Percentiles rank a stretch among this genome's conserved stretches.
phyloP scores from a whole-genome alignment of 148 eudicot species.

The Agrostemma githago region DNA sequence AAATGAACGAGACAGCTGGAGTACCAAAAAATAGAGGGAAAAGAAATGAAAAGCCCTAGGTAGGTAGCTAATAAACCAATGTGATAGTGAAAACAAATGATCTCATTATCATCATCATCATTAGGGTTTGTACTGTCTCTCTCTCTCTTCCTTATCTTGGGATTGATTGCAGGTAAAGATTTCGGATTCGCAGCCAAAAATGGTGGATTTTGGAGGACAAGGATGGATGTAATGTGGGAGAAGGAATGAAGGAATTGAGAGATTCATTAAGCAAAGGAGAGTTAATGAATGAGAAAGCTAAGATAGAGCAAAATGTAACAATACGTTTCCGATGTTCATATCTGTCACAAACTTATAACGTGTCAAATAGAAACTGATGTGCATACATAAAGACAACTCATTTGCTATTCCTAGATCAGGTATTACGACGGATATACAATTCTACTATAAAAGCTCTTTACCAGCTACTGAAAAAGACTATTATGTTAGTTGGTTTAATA shows the following conservation, averaged over 20 bases:
- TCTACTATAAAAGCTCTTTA: constrained; percentile 22
- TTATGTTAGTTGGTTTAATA: background rate
- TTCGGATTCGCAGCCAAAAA: constrained; percentile 24
- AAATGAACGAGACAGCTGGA: too few relatives aligned
- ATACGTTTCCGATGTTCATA: too few relatives aligned
- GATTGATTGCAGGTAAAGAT: constrained; percentile 56
- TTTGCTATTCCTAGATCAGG: too few relatives aligned
- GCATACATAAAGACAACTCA: too few relatives aligned
- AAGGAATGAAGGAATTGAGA: background rate
- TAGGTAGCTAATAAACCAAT: constrained; percentile 12
- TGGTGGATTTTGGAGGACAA: constrained; percentile 30
- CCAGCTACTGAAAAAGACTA: constrained; percentile 66
- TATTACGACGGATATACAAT: too few relatives aligned
- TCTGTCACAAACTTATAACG: too few relatives aligned
- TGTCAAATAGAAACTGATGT: too few relatives aligned
- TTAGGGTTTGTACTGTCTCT: constrained; percentile 15
- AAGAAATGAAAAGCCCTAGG: constrained; percentile 19
- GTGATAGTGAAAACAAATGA: constrained; percentile 13
- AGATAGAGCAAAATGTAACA: constrained; percentile 7
- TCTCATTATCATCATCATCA: constrained; percentile 29
- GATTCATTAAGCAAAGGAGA: constrained; percentile 10
- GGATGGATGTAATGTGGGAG: background rate
- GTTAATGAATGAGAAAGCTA: background rate
- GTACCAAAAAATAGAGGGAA: background rate
- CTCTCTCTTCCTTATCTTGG: constrained; percentile 37